These are phyloP conservation scores for Claviceps fusiformis DNA, from an alignment of 2,329 filamentous ascomycete genomes.

Conservation along the genomic window DNA sequence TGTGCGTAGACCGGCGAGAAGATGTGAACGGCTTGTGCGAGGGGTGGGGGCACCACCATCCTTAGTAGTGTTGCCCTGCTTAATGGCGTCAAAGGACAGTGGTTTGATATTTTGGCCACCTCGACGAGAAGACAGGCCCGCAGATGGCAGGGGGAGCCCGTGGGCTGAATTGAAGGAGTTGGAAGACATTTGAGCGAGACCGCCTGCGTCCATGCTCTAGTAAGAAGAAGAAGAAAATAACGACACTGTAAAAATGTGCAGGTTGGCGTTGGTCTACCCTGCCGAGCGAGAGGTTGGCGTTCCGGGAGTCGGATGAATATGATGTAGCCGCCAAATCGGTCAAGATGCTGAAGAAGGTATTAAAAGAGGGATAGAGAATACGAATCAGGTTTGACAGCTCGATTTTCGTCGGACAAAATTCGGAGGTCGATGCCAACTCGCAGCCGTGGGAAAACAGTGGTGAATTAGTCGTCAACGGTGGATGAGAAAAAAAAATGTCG, in stretches of 20 bases:
- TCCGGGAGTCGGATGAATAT: not conserved
- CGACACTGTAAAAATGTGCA: not conserved
- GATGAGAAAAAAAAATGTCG: not conserved
- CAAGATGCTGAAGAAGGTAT: not conserved
- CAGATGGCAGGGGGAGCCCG: constrained; percentile 61
- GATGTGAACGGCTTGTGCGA: constrained; percentile 85
- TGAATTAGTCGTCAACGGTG: not conserved
- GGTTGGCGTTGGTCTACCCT: not conserved
- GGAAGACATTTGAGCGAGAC: constrained; percentile 98
- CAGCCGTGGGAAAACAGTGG: not conserved
- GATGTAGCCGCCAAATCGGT: not conserved
- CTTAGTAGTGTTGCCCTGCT: constrained; percentile 54
- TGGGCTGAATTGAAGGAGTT: constrained; percentile 59
- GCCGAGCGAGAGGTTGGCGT: not conserved
- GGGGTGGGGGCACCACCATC: constrained; percentile 65
- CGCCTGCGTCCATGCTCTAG: constrained; percentile 76
- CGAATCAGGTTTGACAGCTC: not conserved
- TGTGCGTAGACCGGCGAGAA: constrained; percentile 84
- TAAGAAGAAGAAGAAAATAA: constrained; percentile 6
- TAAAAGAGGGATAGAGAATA: not conserved
- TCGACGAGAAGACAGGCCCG: constrained; percentile 71
- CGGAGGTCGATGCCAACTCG: not conserved
- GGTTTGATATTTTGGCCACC: constrained; percentile 84
- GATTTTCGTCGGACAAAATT: not conserved
- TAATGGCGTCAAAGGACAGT: constrained; percentile 62